A percentile compares a stretch with the other conserved stretches of the same genome.
These are phyloP conservation scores for Earliella scabrosa DNA, from an alignment of 1,284 basidiomycete species.

Conservation along the genomic window DNA sequence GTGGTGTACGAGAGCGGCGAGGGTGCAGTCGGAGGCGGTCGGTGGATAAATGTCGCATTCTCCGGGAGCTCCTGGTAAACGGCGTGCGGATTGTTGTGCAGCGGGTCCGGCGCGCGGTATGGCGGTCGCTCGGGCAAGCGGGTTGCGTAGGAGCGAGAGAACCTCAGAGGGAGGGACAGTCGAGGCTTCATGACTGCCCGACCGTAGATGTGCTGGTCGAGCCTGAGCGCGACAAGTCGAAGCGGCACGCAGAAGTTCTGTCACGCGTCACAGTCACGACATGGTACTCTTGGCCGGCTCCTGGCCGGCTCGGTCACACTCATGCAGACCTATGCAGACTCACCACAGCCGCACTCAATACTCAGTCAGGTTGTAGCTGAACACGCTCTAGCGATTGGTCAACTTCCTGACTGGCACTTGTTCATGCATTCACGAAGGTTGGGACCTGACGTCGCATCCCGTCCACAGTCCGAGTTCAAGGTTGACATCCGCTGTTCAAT, in stretches of 20 bases:
- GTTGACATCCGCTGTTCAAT: no score
- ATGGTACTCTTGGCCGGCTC: no score
- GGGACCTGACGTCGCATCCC: no score
- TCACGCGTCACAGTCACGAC: background rate
- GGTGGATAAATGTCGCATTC: conserved; percentile 75
- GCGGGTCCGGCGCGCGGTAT: conserved; percentile 66
- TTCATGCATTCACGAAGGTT: no score
- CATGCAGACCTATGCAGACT: no score
- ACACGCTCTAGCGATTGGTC: no score
- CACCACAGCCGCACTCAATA: no score
- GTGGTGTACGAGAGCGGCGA: conserved; percentile 71
- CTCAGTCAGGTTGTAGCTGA: no score
- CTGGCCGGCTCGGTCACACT: no score
- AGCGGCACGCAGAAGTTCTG: background rate
- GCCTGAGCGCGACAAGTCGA: background rate
- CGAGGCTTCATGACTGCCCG: conserved; percentile 24
- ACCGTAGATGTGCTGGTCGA: conserved; percentile 5
- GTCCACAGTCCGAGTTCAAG: no score
- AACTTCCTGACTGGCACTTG: no score
- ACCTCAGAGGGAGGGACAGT: conserved; percentile 20
- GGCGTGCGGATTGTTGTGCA: conserved; percentile 59
- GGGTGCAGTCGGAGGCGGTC: conserved; percentile 74
- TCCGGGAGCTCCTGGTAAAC: conserved; percentile 58
- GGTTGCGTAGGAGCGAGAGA: conserved; percentile 43
- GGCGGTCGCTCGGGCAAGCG: conserved; percentile 58